Conservation (phyloP, 768 basidiomycete species). For the Coprinopsis cinerea region DNA sequence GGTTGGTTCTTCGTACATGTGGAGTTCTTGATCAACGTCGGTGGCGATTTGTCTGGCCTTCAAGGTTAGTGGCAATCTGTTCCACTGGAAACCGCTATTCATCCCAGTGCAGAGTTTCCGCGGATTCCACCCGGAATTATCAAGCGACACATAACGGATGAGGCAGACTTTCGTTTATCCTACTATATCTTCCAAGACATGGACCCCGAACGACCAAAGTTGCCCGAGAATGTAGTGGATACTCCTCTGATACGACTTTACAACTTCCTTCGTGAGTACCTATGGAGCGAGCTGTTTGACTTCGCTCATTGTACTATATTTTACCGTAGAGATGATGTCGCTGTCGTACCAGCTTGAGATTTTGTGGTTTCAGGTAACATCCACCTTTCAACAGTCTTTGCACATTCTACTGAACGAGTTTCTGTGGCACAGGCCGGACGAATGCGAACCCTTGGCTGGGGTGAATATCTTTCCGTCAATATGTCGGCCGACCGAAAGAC, state of each 20-base stretch:
- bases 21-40: conserved; percentile 67
- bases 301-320: conserved; percentile 3
- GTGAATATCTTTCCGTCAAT: conserved; percentile 63
- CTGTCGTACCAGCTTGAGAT: conserved; percentile 91
- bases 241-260: conserved; percentile 79
- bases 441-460: conserved; percentile 85
- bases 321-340: conserved; percentile 73
- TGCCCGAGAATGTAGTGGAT: conserved; percentile 63
- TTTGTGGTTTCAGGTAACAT: conserved; percentile 60
- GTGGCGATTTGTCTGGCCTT: conserved; percentile 65
- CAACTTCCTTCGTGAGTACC: conserved; percentile 78
- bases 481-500: conserved; percentile 64
- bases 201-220: conserved; percentile 36
- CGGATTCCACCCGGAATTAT: conserved; percentile 55
- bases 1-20: conserved; percentile 85
- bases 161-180: conserved; percentile 63
- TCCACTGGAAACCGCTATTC: background rate
- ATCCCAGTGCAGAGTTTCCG: conserved; percentile 58
- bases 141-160: conserved; percentile 64
- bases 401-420: conserved; percentile 2
- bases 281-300: background rate
- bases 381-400: background rate
- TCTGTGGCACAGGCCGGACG: conserved; percentile 57
- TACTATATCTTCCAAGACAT: conserved; percentile 50
- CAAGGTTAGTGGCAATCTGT: conserved; percentile 42